Evolutionary conservation across 768 basidiomycete species (phyloP).

Genomic region (Xerocomellus intermedius): DNA sequence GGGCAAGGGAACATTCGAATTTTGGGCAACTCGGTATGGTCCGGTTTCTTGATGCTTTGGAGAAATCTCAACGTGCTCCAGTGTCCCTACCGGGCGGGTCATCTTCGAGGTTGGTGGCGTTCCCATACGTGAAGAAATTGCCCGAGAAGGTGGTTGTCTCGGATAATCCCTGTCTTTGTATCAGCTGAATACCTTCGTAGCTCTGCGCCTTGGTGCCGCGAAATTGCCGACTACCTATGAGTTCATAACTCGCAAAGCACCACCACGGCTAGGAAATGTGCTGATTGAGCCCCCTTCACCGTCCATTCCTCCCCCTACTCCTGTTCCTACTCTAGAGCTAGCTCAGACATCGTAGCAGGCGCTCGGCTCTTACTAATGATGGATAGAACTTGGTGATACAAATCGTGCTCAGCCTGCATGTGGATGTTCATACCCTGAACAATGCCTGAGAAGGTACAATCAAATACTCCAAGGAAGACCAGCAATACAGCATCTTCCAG

Average conservation of each 20-base stretch:
- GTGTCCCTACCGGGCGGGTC: slow-evolving; percentile 85
- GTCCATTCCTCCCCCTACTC: slow-evolving; percentile 6
- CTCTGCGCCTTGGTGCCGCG: slow-evolving; percentile 80
- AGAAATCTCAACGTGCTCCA: slow-evolving; percentile 28
- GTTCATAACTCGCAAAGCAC: slow-evolving; percentile 68
- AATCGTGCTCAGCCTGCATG: background rate
- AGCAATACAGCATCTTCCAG: background rate
- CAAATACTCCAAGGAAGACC: background rate
- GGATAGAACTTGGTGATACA: slow-evolving; percentile 4
- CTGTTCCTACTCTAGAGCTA: slow-evolving; percentile 13
- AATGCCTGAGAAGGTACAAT: background rate
- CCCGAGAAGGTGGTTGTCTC: slow-evolving; percentile 70
- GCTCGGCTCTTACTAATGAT: background rate
- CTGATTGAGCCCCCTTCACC: slow-evolving; percentile 43
- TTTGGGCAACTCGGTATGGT: slow-evolving; percentile 87
- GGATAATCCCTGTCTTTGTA: background rate
- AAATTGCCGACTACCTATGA: slow-evolving; percentile 89
- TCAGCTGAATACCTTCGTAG: slow-evolving; percentile 39
- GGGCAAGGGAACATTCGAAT: slow-evolving; percentile 97
- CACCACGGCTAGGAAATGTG: slow-evolving; percentile 72
- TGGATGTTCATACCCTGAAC: background rate
- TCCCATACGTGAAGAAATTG: slow-evolving; percentile 88
- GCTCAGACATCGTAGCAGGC: slow-evolving; percentile 9
- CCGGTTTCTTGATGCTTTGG: background rate
- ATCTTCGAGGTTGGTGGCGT: slow-evolving; percentile 92